Percentiles rank a stretch among this genome's conserved stretches.
Conservation (phyloP, 2,329 filamentous ascomycete genomes). For the Penicillium thymicola region DNA sequence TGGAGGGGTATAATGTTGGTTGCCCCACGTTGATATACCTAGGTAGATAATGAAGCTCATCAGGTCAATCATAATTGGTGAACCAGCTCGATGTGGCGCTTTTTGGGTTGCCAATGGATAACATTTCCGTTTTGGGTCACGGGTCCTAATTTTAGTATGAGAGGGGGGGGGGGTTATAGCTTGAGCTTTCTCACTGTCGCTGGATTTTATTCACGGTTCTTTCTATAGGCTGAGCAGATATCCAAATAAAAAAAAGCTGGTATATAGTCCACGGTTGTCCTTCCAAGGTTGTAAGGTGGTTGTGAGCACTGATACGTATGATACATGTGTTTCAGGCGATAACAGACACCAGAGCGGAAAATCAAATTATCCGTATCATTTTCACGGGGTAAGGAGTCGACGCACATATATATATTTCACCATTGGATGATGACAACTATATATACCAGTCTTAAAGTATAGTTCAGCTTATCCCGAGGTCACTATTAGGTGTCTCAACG, state of each 20-base stretch:
- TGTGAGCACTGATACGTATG: background rate
- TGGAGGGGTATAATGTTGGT: background rate
- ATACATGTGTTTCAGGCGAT: background rate
- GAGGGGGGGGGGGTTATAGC: background rate
- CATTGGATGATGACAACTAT: background rate
- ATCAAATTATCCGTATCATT: background rate
- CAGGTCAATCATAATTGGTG: background rate
- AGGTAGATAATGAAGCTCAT: background rate
- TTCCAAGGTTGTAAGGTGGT: background rate
- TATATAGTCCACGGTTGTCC: background rate
- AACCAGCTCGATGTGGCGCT: background rate
- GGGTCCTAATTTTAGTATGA: background rate
- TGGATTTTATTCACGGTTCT: background rate
- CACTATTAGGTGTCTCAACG: background rate
- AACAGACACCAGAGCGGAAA: background rate
- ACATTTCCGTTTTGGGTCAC: constrained; percentile 3
- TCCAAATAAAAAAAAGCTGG: background rate
- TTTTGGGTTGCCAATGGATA: background rate
- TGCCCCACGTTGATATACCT: background rate
- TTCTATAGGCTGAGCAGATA: background rate
- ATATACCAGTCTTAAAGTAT: background rate
- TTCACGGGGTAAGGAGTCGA: no score
- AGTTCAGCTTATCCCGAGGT: background rate
- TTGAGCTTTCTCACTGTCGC: background rate
- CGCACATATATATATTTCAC: no score